Evolutionary conservation across 106 monocot genomes (phyloP), one percentile per base, ranked within the genome.

Genomic region (Phalaenopsis aphrodite): DNA sequence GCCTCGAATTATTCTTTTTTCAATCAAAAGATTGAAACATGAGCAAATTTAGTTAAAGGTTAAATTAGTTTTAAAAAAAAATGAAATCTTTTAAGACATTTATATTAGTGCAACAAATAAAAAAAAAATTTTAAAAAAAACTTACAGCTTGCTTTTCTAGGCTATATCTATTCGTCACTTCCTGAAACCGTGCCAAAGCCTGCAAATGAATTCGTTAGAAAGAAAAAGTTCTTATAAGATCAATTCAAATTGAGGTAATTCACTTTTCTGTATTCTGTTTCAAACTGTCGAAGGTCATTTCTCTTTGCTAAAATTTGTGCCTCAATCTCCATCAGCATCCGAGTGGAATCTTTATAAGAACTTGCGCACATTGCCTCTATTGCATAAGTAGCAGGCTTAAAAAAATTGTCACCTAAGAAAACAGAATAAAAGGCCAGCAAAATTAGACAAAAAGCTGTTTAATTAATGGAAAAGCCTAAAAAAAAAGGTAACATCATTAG

Each of bases 391-490:
- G 93, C 96, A 78, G 91, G 87, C 81, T 96, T 96, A 78, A 96
- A 96, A 77, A 96, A 96, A 66, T 96, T 96, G 67, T 96, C 96
- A 84, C 96, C 96, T 96, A 78, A 78, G 85, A 66, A 77, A 18
- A 65, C 64, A 68, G 18, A 8, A 72, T 7, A 23, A 43, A 15
- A 42, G 37, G 39, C 38, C 12, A 43, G 46, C 12, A 17, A 65
- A 21, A 19, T 38, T 43, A 43, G 17, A 76, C 48, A 76, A 45
- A 16, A 10, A 17, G 23, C 64, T 23, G 64, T 65, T 65, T 65
- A 65, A 9, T 61, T 43, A 37, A 18, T 48, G 39, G 73, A 78
- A 36, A 3, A 17, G 73, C 42, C 42, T 16, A 5, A 4, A 5
- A 69, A 1, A 69, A 39, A 7, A 12, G 4, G 19, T 38, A 79